Evolutionary conservation across 2,329 filamentous ascomycete genomes (phyloP).

Genomic region (Hymenotorrendiella dingleyae): DNA sequence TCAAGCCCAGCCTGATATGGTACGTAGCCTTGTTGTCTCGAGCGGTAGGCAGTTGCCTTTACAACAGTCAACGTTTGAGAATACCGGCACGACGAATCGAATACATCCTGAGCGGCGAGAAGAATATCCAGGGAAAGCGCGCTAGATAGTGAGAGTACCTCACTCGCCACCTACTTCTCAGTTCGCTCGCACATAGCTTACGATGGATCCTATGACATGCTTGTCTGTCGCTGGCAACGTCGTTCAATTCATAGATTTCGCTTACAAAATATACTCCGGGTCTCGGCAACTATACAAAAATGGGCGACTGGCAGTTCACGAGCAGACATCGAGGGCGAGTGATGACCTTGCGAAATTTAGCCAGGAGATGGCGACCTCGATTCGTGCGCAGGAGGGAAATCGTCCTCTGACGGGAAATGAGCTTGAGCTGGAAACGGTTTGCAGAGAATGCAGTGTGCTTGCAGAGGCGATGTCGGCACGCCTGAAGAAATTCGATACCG

Average conservation of each 20-base stretch:
- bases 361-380: not conserved
- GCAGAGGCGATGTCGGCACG: not conserved
- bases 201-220: not conserved
- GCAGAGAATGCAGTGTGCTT: not conserved
- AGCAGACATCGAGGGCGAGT: not conserved
- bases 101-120: too few species aligned
- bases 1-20: too few species aligned
- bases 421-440: not conserved
- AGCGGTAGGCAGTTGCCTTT: too few species aligned
- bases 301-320: not conserved
- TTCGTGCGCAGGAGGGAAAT: not conserved
- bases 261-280: not conserved
- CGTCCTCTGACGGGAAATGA: not conserved
- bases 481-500: not conserved
- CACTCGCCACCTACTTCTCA: too few species aligned
- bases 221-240: slow-evolving; percentile 1
- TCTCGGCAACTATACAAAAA: not conserved
- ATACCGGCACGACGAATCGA: too few species aligned
- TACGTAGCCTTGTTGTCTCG: too few species aligned
- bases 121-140: too few species aligned
- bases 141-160: too few species aligned
- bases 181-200: too few species aligned
- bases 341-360: not conserved
- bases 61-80: too few species aligned
- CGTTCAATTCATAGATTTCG: not conserved